Evolutionary conservation across 306 rosid species (phyloP).

Genomic region (Casuarina equisetifolia): DNA sequence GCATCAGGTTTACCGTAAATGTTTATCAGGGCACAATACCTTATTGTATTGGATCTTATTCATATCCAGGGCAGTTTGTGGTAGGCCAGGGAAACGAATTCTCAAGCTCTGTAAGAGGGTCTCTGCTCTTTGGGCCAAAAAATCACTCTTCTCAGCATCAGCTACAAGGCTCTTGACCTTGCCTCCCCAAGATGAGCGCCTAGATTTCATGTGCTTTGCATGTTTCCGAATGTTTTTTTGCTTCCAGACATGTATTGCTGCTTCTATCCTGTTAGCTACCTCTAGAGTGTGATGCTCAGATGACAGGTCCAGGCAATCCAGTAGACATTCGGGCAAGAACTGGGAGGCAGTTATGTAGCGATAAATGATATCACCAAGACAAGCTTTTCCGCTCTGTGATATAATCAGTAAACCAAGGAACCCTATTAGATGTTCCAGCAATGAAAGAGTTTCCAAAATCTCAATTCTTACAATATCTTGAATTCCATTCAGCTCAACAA

Average conservation of each 20-base stretch:
- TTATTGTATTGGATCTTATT: slow-evolving; percentile 85
- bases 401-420: slow-evolving; percentile 6
- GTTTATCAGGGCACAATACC: slow-evolving; percentile 35
- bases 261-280: slow-evolving; percentile 84
- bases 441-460: neutral
- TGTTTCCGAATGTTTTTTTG: slow-evolving; percentile 67
- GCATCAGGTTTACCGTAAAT: neutral
- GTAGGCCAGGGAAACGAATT: slow-evolving; percentile 81
- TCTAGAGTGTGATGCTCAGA: slow-evolving; percentile 87
- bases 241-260: slow-evolving; percentile 79
- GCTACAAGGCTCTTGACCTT: slow-evolving; percentile 87
- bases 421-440: neutral
- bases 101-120: slow-evolving; percentile 73
- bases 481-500: neutral
- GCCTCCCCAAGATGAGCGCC: slow-evolving; percentile 86
- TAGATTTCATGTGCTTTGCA: slow-evolving; percentile 42
- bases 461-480: neutral
- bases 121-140: slow-evolving; percentile 71
- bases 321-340: slow-evolving; percentile 75
- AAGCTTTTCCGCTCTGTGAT: slow-evolving; percentile 83
- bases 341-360: slow-evolving; percentile 67
- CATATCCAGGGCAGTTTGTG: slow-evolving; percentile 92
- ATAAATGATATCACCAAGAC: slow-evolving; percentile 83
- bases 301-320: slow-evolving; percentile 84
- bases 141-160: slow-evolving; percentile 51